phyloP scores from a whole-genome alignment of 352 stramenopile genomes.

The Phytophthora kernoviae region DNA sequence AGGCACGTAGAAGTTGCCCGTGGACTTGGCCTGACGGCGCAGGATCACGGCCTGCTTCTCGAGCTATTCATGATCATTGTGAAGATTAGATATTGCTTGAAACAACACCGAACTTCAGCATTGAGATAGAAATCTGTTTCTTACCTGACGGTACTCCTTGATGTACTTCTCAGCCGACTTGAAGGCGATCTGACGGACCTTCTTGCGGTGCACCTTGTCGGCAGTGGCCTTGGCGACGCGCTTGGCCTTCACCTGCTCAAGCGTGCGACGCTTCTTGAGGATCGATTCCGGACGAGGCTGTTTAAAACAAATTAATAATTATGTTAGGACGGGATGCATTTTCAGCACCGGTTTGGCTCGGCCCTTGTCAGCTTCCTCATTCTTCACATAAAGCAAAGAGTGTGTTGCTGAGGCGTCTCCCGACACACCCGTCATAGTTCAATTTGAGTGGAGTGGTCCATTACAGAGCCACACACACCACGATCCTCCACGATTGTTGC shows the following conservation, averaged over 20 bases:
- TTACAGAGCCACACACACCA: conserved; percentile 73
- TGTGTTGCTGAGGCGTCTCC: conserved; percentile 15
- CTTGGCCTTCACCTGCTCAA: conserved; percentile 90
- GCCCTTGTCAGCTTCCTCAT: neutral
- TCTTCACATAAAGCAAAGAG: neutral
- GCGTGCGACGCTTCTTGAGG: conserved; percentile 91
- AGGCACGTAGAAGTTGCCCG: conserved; percentile 97
- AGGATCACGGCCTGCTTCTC: conserved; percentile 94
- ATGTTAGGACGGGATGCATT: conserved; percentile 79
- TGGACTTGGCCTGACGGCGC: conserved; percentile 95
- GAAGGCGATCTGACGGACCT: conserved; percentile 91
- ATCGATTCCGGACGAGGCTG: conserved; percentile 90
- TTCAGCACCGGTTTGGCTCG: conserved; percentile 31
- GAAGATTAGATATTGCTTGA: neutral
- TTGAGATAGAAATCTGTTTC: conserved; percentile 3
- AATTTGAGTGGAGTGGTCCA: conserved; percentile 86
- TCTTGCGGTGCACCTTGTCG: conserved; percentile 85
- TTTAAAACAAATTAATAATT: conserved; percentile 7
- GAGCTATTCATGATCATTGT: conserved; percentile 41
- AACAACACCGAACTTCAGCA: neutral
- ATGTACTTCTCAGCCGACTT: conserved; percentile 98
- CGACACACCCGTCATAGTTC: conserved; percentile 87
- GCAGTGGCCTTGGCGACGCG: conserved; percentile 73
- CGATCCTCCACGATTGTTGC: conserved; percentile 81
- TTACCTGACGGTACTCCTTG: conserved; percentile 96